These are phyloP conservation scores for Ceratocystis ficicola DNA, from an alignment of 2,329 filamentous ascomycete species.

Conservation along the genomic window DNA sequence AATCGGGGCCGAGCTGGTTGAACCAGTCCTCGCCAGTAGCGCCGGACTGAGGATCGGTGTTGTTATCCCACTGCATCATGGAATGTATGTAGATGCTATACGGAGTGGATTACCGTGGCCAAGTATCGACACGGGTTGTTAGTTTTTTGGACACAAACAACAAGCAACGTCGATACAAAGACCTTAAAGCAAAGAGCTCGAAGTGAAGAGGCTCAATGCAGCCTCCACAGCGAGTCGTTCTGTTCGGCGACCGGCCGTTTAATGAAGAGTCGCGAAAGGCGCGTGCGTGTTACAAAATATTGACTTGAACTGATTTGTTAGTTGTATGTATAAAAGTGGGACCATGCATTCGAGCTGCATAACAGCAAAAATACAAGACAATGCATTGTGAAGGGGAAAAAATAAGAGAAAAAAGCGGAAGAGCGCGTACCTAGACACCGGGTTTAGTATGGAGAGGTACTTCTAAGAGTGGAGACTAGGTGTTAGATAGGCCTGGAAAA, in stretches of 20 bases:
- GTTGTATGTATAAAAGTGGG: conserved; percentile 6
- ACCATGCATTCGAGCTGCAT: no score
- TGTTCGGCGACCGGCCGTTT: no score
- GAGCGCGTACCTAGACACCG: conserved; percentile 8
- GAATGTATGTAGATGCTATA: not conserved
- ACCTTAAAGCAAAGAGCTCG: not conserved
- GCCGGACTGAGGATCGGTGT: not conserved
- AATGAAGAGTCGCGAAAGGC: not conserved
- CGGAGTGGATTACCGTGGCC: not conserved
- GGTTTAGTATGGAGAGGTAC: conserved; percentile 11
- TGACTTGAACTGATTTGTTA: not conserved
- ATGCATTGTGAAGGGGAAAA: not conserved
- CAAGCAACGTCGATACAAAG: not conserved
- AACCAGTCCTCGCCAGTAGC: conserved; percentile 13
- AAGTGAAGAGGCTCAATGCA: not conserved
- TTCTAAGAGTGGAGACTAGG: conserved; percentile 7
- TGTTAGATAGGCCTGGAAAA: not conserved
- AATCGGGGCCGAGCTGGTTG: conserved; percentile 2
- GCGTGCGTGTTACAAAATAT: not conserved
- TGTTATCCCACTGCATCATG: conserved; percentile 16
- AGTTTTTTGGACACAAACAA: no score
- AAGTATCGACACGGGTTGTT: no score
- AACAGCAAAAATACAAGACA: not conserved
- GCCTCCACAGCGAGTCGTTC: no score
- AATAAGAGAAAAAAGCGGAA: not conserved